A percentile compares a stretch with the other conserved stretches of the same genome.
Conservation (phyloP, 345 rosid genomes). For the Aurinia saxatilis region DNA sequence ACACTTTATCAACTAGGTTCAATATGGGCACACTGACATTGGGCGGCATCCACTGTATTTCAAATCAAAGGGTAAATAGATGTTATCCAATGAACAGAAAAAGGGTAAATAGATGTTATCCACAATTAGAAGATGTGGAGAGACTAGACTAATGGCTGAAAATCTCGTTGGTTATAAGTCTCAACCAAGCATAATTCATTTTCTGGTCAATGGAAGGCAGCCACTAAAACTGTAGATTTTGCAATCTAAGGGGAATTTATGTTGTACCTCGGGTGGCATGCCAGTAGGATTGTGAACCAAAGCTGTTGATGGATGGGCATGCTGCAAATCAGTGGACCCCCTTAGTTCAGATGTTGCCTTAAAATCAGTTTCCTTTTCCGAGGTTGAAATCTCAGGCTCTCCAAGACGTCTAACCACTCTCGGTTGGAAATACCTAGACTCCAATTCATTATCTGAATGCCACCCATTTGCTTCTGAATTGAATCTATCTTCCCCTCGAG, state of each 20-base stretch:
- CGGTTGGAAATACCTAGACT: conserved; percentile 46
- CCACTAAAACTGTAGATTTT: not conserved
- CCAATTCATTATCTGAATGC: conserved; percentile 84
- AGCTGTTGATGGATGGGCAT: conserved; percentile 25
- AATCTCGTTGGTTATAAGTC: not conserved
- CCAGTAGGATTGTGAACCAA: conserved; percentile 57
- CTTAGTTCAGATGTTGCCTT: conserved; percentile 32
- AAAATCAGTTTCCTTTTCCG: conserved; percentile 30
- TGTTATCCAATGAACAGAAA: no score
- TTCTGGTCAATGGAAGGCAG: not conserved
- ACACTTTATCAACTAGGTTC: conserved; percentile 94
- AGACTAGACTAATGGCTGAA: not conserved
- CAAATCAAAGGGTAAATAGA: conserved; percentile 4
- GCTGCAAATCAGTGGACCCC: conserved; percentile 30
- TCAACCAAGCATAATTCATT: not conserved
- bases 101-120: not conserved
- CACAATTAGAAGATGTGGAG: not conserved
- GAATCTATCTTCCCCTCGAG: conserved; percentile 41
- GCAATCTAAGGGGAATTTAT: not conserved
- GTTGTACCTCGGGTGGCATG: conserved; percentile 88
- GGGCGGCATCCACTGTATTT: conserved; percentile 90
- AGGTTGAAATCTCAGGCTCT: conserved; percentile 31
- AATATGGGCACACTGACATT: conserved; percentile 89
- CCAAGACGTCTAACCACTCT: conserved; percentile 38
- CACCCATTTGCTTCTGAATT: conserved; percentile 43